Evolutionary conservation across 1,139 yeast genomes (phyloP).

Genomic region (Kodamaea plutei): DNA sequence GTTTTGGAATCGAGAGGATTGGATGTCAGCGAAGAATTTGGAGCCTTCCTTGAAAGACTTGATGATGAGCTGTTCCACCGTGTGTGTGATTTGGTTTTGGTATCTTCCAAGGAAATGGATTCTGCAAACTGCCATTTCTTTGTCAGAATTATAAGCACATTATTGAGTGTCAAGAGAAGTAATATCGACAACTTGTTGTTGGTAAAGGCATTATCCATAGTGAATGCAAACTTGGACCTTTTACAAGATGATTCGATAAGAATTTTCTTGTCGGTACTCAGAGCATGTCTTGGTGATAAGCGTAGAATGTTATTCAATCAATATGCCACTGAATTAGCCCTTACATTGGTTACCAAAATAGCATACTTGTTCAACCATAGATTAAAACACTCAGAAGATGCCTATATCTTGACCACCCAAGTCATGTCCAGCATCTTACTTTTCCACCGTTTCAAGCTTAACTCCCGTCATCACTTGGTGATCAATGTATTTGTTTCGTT

Average conservation of each 20-base stretch:
- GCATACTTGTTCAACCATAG: constrained; percentile 8
- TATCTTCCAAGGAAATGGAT: constrained; percentile 10
- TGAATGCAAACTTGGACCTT: constrained; percentile 6
- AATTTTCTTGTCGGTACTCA: constrained; percentile 22
- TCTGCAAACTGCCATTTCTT: constrained; percentile 6
- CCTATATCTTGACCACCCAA: constrained; percentile 39
- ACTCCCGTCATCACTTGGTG: constrained; percentile 70
- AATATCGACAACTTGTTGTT: no score
- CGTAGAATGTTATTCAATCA: constrained; percentile 60
- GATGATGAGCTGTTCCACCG: constrained; percentile 9
- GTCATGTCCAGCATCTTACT: constrained; percentile 54
- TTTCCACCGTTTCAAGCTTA: constrained; percentile 64
- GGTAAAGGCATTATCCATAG: no score
- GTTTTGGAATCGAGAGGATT: constrained; percentile 14
- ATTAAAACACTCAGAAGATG: constrained; percentile 8
- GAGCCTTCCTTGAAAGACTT: constrained; percentile 13
- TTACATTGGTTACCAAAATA: constrained; percentile 33
- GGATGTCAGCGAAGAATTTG: constrained; percentile 12
- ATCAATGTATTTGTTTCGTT: constrained; percentile 45
- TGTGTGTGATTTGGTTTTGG: constrained; percentile 9
- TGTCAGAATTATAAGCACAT: constrained; percentile 6
- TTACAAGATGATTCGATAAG: constrained; percentile 7
- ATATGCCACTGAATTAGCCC: constrained; percentile 54
- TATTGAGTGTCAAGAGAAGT: no score
- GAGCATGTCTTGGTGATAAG: constrained; percentile 41